These are phyloP conservation scores for Pythium biforme DNA, from an alignment of 352 stramenopile genomes.

Conservation along the genomic window DNA sequence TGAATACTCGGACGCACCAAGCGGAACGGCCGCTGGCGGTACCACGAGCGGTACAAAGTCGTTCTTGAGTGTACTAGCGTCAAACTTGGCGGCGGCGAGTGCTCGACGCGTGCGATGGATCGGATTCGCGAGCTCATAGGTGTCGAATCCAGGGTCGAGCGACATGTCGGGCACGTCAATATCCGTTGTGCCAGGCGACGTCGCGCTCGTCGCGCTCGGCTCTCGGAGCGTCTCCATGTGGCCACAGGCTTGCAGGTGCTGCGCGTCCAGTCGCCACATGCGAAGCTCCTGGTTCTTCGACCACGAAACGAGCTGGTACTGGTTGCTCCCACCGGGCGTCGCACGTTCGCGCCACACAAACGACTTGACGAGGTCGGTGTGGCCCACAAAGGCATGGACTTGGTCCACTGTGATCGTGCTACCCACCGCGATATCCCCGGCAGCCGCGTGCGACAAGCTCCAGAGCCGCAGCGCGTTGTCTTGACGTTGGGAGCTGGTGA, in stretches of 20 bases:
- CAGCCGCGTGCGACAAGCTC: conserved; percentile 40
- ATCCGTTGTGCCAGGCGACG: conserved; percentile 2
- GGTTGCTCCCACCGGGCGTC: conserved; percentile 28
- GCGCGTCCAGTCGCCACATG: conserved; percentile 65
- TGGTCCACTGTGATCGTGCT: conserved; percentile 33
- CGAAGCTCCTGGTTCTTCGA: conserved; percentile 78
- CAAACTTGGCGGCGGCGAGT: conserved; percentile 55
- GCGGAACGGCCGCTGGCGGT: conserved; percentile 52
- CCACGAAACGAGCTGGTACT: conserved; percentile 79
- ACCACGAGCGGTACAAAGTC: conserved; percentile 76
- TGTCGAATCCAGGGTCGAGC: not conserved
- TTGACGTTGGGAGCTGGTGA: conserved; percentile 69
- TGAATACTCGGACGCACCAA: conserved; percentile 62
- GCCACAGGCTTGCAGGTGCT: conserved; percentile 37
- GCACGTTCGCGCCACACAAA: conserved; percentile 60
- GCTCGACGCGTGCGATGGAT: conserved; percentile 7
- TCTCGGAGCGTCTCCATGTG: conserved; percentile 18
- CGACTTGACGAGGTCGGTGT: conserved; percentile 59
- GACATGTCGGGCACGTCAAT: not conserved
- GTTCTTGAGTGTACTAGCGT: conserved; percentile 62
- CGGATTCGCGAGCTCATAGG: not conserved
- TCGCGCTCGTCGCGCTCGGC: not conserved
- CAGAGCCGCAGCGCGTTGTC: conserved; percentile 68
- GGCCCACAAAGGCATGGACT: conserved; percentile 61
- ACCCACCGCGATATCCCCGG: not conserved